These are phyloP conservation scores for Penicillium capsulatum DNA, from an alignment of 2,329 filamentous ascomycete species.

Conservation along the genomic window DNA sequence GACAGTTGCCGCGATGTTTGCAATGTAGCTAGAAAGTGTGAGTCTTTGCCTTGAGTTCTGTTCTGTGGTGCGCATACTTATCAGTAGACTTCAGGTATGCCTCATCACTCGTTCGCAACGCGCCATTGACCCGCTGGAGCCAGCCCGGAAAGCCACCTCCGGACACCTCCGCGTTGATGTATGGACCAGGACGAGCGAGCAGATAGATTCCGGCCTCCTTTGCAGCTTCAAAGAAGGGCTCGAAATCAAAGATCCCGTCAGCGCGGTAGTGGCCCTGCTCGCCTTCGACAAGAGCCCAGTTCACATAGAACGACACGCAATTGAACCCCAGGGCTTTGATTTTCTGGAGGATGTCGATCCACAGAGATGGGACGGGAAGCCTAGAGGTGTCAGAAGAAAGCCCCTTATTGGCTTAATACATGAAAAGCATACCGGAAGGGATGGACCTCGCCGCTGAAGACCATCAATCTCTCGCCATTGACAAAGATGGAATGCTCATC, in stretches of 20 bases:
- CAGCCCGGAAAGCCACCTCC: slow-evolving; percentile 80
- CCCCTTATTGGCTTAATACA: not conserved
- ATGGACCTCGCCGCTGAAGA: slow-evolving; percentile 72
- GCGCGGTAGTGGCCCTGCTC: slow-evolving; percentile 65
- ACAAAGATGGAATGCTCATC: slow-evolving; percentile 69
- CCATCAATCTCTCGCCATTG: slow-evolving; percentile 63
- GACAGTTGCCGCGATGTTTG: slow-evolving; percentile 61
- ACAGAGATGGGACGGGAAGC: slow-evolving; percentile 58
- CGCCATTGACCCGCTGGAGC: slow-evolving; percentile 64
- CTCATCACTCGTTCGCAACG: slow-evolving; percentile 58
- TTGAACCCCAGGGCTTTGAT: slow-evolving; percentile 78
- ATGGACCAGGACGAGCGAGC: slow-evolving; percentile 66
- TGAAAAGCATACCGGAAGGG: slow-evolving; percentile 52
- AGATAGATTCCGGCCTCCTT: slow-evolving; percentile 70
- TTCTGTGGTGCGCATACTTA: slow-evolving; percentile 53
- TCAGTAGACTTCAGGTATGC: slow-evolving; percentile 64
- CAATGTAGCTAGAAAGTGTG: slow-evolving; percentile 50
- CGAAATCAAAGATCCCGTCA: slow-evolving; percentile 66
- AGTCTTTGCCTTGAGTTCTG: accelerated
- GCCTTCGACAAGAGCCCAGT: slow-evolving; percentile 75
- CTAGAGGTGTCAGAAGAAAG: slow-evolving; percentile 28
- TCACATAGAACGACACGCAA: slow-evolving; percentile 70
- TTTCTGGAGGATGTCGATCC: slow-evolving; percentile 75
- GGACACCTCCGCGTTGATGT: slow-evolving; percentile 72
- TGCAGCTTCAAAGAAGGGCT: slow-evolving; percentile 74